Evolutionary conservation across 2,329 filamentous ascomycete genomes (phyloP).

Genomic region (Lecanosticta acicola): DNA sequence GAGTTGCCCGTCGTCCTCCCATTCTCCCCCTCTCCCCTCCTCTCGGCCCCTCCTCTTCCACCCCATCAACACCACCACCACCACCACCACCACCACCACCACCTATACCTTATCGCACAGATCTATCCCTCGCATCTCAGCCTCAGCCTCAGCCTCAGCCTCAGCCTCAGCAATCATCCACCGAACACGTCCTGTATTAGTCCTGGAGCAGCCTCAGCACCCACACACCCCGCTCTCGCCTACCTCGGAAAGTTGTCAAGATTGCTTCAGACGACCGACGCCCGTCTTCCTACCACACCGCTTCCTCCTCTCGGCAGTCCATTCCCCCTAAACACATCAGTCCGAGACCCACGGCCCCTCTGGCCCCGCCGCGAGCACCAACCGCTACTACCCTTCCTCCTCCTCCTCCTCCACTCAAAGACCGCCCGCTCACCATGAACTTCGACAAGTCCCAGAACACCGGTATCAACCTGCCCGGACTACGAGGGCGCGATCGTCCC

Average conservation of each 20-base stretch:
- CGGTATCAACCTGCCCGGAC: slow-evolving; percentile 27
- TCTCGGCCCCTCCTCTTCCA: background rate
- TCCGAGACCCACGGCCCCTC: background rate
- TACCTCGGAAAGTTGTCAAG: background rate
- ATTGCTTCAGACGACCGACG: slow-evolving; percentile 6
- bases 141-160: background rate
- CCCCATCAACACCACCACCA: too few species aligned
- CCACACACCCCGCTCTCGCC: background rate
- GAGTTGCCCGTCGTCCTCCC: background rate
- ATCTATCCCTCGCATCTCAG: too few species aligned
- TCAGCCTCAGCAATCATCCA: background rate
- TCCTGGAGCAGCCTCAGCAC: background rate
- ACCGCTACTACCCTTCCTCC: background rate
- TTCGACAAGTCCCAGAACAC: slow-evolving; percentile 31
- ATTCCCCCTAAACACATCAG: background rate
- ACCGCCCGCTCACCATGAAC: slow-evolving; percentile 32
- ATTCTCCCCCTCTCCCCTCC: too few species aligned
- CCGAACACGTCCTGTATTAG: background rate
- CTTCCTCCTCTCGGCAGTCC: background rate
- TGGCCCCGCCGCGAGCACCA: slow-evolving; percentile 1
- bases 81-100: too few species aligned
- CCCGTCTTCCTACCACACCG: slow-evolving; percentile 9
- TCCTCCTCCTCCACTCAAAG: slow-evolving; percentile 1
- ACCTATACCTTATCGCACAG: too few species aligned
- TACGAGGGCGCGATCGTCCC: slow-evolving; percentile 4